These are phyloP conservation scores for Aphelidium insulamus DNA, from an alignment of 371 early-diverging fungal species.

Conservation along the genomic window DNA sequence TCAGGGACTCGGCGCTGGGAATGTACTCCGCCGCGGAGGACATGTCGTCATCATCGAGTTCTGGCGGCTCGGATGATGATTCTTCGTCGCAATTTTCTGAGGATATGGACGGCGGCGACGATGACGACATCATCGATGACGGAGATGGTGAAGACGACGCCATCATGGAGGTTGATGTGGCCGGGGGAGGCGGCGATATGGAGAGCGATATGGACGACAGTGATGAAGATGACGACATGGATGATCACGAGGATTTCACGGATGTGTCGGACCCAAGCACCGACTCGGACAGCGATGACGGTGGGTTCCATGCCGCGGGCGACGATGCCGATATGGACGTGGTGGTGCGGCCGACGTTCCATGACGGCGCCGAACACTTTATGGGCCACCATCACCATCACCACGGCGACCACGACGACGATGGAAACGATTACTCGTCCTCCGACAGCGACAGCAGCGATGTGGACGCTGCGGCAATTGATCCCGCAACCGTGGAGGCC, in stretches of 20 bases:
- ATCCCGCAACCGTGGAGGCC: background rate
- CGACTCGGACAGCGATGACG: conserved; percentile 28
- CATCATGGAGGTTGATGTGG: conserved; percentile 1
- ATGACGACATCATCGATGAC: conserved; percentile 16
- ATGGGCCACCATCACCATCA: conserved; percentile 9
- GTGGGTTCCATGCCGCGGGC: conserved; percentile 30
- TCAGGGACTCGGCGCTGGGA: conserved; percentile 76
- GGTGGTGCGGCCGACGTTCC: no score
- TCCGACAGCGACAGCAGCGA: conserved; percentile 9
- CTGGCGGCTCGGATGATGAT: conserved; percentile 19
- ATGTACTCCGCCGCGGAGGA: conserved; percentile 46
- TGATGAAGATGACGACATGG: conserved; percentile 16
- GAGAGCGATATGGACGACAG: conserved; percentile 9
- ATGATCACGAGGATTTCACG: conserved; percentile 12
- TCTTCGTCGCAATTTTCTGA: conserved; percentile 2
- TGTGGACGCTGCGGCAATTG: conserved; percentile 5
- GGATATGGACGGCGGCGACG: conserved; percentile 23
- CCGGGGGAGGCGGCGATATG: conserved; percentile 1
- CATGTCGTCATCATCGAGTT: conserved; percentile 27
- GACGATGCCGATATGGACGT: conserved; percentile 19
- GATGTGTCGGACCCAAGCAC: no score
- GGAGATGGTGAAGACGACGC: background rate
- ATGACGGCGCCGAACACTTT: no score
- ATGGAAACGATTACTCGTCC: conserved; percentile 7
- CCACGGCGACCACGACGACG: conserved; percentile 7